Evolutionary conservation across 208 protist species (phyloP).

Genomic region (Zelonia costaricensis): DNA sequence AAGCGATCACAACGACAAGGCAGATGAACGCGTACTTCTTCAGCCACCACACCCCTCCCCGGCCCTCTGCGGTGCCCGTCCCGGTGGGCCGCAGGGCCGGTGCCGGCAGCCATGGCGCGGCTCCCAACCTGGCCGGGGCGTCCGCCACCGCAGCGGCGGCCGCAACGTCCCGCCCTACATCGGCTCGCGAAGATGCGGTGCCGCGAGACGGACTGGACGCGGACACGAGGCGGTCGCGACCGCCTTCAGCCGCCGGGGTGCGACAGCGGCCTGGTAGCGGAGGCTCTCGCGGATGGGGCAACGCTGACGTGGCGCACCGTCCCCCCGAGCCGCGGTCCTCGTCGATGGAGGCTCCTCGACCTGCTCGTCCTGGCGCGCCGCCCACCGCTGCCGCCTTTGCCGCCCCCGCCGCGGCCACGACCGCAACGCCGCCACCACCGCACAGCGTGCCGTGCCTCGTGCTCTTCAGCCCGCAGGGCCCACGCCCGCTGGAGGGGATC

Average conservation of each 20-base stretch:
- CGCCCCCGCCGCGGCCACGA: not conserved
- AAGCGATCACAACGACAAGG: not conserved
- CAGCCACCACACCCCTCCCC: slow-evolving; percentile 13
- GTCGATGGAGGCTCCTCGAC: too few species aligned
- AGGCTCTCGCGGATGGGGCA: too few species aligned
- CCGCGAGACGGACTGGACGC: too few species aligned
- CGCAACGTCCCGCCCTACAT: not conserved
- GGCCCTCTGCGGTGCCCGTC: not conserved
- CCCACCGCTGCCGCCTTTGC: not conserved
- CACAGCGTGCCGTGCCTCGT: slow-evolving; percentile 34
- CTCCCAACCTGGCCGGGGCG: not conserved
- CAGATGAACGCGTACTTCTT: slow-evolving; percentile 32
- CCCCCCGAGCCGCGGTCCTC: too few species aligned
- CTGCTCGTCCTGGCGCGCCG: too few species aligned
- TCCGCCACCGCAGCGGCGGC: not conserved
- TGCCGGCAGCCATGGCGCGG: not conserved
- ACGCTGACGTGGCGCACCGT: too few species aligned
- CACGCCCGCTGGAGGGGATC: slow-evolving; percentile 62
- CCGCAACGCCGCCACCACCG: not conserved
- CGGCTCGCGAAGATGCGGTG: too few species aligned
- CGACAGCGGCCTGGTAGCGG: too few species aligned
- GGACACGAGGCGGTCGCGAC: not conserved
- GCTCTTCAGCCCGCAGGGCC: slow-evolving; percentile 79
- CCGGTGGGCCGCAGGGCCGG: not conserved
- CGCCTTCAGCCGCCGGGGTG: too few species aligned